phyloP scores from a whole-genome alignment of 2,329 filamentous ascomycete species.

The Verticillium zaregamsianum region DNA sequence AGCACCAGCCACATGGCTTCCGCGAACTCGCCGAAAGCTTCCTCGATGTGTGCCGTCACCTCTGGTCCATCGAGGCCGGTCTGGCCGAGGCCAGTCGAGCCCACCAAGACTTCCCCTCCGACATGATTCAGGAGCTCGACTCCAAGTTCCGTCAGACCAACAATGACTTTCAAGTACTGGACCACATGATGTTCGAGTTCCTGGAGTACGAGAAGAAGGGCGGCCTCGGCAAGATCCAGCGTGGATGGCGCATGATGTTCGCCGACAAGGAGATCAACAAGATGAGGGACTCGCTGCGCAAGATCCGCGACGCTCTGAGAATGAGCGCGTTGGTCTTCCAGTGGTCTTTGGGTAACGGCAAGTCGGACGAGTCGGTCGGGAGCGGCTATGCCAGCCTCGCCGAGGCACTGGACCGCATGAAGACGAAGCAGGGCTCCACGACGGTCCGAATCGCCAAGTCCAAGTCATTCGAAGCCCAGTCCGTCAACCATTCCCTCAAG shows the following conservation, averaged over 20 bases:
- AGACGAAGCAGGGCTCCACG: constrained; percentile 18
- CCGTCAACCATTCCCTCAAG: not conserved
- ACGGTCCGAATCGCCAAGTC: constrained; percentile 19
- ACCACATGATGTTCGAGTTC: constrained; percentile 58
- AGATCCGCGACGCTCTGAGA: constrained; percentile 56
- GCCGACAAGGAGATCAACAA: constrained; percentile 57
- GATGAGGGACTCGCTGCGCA: constrained; percentile 51
- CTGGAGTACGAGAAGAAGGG: constrained; percentile 60
- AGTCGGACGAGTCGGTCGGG: constrained; percentile 55
- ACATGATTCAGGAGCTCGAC: constrained; percentile 60
- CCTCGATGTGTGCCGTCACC: constrained; percentile 60
- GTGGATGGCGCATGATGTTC: constrained; percentile 61
- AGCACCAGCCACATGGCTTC: constrained; percentile 50
- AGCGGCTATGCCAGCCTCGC: constrained; percentile 66
- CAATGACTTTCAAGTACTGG: constrained; percentile 58
- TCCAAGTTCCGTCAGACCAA: constrained; percentile 59
- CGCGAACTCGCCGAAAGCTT: constrained; percentile 60
- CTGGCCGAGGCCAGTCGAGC: constrained; percentile 49
- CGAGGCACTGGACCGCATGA: constrained; percentile 56
- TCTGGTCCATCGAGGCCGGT: constrained; percentile 66
- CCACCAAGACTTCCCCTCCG: constrained; percentile 49
- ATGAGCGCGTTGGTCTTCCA: constrained; percentile 63
- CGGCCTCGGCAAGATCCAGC: constrained; percentile 54
- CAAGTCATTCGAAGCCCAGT: constrained; percentile 20
- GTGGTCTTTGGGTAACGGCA: constrained; percentile 57